Evolutionary conservation across 2,329 filamentous ascomycete genomes (phyloP).

Genomic region (Tolypocladium amazonense): DNA sequence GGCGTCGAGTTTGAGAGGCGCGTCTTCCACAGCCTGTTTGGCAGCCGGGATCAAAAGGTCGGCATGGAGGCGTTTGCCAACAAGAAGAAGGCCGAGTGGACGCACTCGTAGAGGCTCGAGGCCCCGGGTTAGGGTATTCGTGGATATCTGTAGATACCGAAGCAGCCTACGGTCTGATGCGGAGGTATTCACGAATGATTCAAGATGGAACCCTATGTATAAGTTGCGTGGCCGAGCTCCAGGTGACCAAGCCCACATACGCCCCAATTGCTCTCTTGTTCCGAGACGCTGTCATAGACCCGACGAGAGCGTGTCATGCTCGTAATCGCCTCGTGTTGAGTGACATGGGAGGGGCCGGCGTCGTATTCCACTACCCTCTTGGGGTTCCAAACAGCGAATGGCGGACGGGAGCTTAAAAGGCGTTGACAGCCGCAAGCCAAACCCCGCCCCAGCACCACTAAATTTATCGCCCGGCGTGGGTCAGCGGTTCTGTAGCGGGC

Average conservation of each 20-base stretch:
- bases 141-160: not conserved
- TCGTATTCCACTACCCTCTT: not conserved
- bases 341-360: not conserved
- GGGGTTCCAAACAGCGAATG: not conserved
- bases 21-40: slow-evolving; percentile 88
- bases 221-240: not conserved
- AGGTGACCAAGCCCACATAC: not conserved
- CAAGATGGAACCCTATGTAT: not conserved
- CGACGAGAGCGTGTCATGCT: not conserved
- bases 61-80: slow-evolving; percentile 92
- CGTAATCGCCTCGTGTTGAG: not conserved
- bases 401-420: not conserved
- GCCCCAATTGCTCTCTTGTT: not conserved
- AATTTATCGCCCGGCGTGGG: not conserved
- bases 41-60: slow-evolving; percentile 93
- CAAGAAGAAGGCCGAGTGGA: slow-evolving; percentile 91
- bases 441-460: not conserved
- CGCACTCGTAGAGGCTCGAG: slow-evolving; percentile 48
- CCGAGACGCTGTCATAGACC: not conserved
- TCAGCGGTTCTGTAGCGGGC: not conserved
- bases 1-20: slow-evolving; percentile 92
- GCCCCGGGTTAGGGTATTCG: not conserved
- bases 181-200: not conserved
- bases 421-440: not conserved
- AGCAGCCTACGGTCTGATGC: not conserved